Evolutionary conservation across 148 eudicot species (phyloP), one percentile per base, ranked within the genome.

Genomic region (Gaultheria prostrata): DNA sequence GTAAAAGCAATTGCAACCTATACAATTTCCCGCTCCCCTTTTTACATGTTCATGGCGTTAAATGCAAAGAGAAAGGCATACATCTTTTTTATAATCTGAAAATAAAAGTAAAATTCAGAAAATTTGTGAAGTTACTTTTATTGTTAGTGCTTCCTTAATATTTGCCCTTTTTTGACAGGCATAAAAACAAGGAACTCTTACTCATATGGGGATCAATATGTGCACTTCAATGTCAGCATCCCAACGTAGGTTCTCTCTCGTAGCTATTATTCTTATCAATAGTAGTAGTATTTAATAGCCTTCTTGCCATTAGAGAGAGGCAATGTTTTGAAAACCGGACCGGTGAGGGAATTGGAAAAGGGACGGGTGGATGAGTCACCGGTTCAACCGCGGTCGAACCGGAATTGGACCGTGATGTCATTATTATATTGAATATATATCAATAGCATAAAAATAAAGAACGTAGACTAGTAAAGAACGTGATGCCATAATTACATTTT

Each of bases 221-320:
- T 96, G 80, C 99, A 96, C 90, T 96, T 94, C 88, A 96, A 86
- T 48, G 90, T 96, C 87, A 94, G 89, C 97, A 96, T 96, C 77
- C 99, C 99, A 82, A 80, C 86, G 99, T 96, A 93, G 59, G 95
- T 90, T 82, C 77, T 46, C 33, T 20, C 46, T 67, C 82, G 50
- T 15, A 33, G 20, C 63, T 32, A 69, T 46, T 63, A 6, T 48
- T 46, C n/a, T n/a, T 39, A 2, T 18, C 46, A 49, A 17, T 30
- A n/a, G 49, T 20, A n/a, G 43, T n/a, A n/a, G n/a, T n/a, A n/a
- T n/a, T n/a, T n/a, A n/a, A n/a, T n/a, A 39, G 76, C 45, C 46
- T 33, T 69, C 13, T 69, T 32, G 18, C 39, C 43, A 30, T 14
- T 1, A 26, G 30, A 67, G 26, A 26, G 72, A 70, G 74, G 8